Percentiles rank a stretch among this genome's conserved stretches.
These are phyloP conservation scores for Chaetomiaceae sp. DNA, from an alignment of 2,329 filamentous ascomycete species.

Conservation along the genomic window DNA sequence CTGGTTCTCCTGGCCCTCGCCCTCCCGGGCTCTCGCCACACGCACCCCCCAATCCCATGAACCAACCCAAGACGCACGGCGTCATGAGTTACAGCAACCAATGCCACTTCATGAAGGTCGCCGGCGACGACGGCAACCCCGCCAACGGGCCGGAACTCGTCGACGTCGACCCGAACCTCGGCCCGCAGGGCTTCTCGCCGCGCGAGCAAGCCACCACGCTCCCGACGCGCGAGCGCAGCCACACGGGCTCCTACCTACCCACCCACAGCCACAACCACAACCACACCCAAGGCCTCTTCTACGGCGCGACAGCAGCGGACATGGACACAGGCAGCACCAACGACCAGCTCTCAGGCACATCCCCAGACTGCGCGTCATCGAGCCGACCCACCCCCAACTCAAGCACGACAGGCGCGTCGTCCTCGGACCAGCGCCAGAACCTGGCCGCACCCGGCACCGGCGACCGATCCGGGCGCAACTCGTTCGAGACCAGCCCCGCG, in stretches of 20 bases:
- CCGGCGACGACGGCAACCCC: slow-evolving; percentile 39
- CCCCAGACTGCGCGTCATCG: slow-evolving; percentile 47
- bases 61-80: not conserved
- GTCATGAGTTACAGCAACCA: slow-evolving; percentile 40
- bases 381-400: slow-evolving; percentile 58
- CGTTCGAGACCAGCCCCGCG: slow-evolving; percentile 50
- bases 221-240: slow-evolving; percentile 20
- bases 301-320: too few species aligned
- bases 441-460: slow-evolving; percentile 20
- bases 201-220: slow-evolving; percentile 17
- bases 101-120: slow-evolving; percentile 39
- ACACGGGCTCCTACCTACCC: slow-evolving; percentile 15
- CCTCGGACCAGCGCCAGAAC: slow-evolving; percentile 22
- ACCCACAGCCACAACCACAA: slow-evolving; percentile 16
- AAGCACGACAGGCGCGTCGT: slow-evolving; percentile 38
- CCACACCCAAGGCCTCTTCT: too few species aligned
- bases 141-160: slow-evolving; percentile 37
- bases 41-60: not conserved
- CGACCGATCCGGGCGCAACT: slow-evolving; percentile 36
- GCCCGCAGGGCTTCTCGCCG: slow-evolving; percentile 23
- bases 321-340: slow-evolving; percentile 40
- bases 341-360: slow-evolving; percentile 42
- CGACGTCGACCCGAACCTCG: slow-evolving; percentile 32
- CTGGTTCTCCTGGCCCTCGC: slow-evolving; percentile 8
- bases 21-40: not conserved